These are phyloP conservation scores for Houttuynia cordata DNA, from an alignment of 164 flowering plant species.

Conservation along the genomic window DNA sequence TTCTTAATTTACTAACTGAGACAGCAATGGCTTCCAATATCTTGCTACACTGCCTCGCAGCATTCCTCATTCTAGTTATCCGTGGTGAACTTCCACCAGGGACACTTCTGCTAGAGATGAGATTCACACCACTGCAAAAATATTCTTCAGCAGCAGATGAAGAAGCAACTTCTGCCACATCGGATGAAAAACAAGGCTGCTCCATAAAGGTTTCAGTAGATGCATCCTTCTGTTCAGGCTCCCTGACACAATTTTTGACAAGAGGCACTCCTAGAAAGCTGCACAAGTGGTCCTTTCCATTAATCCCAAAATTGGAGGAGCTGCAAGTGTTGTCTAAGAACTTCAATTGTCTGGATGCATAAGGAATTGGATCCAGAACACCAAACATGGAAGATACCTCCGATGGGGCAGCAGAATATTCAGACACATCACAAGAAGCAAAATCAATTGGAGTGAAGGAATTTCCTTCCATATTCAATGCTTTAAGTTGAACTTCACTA, in stretches of 20 bases:
- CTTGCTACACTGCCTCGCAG: conserved; percentile 17
- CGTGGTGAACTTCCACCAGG: background rate
- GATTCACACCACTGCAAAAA: no score
- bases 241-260: background rate
- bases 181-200: background rate
- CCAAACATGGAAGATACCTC: background rate
- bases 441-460: background rate
- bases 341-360: background rate
- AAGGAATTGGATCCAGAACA: background rate
- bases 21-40: conserved; percentile 11
- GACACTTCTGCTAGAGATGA: background rate
- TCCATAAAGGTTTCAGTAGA: background rate
- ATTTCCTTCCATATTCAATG: background rate
- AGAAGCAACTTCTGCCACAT: background rate
- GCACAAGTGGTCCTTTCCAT: background rate
- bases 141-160: background rate
- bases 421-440: background rate
- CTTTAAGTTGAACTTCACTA: background rate
- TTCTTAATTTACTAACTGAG: conserved; percentile 20
- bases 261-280: background rate
- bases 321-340: background rate
- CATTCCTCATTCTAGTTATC: conserved; percentile 17
- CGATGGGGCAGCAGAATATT: background rate
- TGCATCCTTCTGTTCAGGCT: background rate
- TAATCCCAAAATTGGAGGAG: background rate